A percentile compares a stretch with the other conserved stretches of the same genome.
These are phyloP conservation scores for Actinidia chinensis DNA, from an alignment of 179 eudicot genomes.

Conservation along the genomic window DNA sequence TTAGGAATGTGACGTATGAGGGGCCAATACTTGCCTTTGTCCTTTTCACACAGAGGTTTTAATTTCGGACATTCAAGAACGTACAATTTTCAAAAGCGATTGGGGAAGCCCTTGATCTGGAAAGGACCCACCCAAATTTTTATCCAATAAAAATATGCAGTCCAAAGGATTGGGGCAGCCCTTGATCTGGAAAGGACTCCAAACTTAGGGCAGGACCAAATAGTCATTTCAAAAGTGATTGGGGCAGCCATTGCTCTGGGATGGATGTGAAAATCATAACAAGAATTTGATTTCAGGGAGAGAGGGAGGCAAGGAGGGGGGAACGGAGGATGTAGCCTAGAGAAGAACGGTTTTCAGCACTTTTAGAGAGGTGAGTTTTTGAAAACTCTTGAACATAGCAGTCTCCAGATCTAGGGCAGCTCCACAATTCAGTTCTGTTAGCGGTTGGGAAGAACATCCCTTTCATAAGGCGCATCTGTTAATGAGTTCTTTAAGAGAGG, in stretches of 20 bases:
- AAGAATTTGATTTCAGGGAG: background rate
- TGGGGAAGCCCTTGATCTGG: background rate
- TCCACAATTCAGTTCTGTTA: rapidly evolving
- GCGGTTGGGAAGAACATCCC: slow-evolving; percentile 7
- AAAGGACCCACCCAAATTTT: background rate
- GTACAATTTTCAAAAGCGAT: background rate
- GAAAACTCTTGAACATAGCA: too few relatives aligned
- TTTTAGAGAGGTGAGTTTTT: too few relatives aligned
- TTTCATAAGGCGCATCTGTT: too few relatives aligned
- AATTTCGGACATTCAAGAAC: background rate
- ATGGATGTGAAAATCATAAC: background rate
- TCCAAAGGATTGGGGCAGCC: background rate
- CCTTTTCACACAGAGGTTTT: background rate
- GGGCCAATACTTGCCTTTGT: slow-evolving; percentile 19
- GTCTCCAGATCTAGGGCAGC: too few relatives aligned
- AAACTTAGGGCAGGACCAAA: too few relatives aligned
- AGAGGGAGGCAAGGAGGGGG: background rate
- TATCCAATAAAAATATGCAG: background rate
- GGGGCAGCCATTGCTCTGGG: too few relatives aligned
- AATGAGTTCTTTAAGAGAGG: too few relatives aligned
- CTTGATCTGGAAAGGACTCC: too few relatives aligned
- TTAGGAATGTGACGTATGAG: background rate
- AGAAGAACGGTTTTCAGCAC: too few relatives aligned
- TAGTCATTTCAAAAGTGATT: too few relatives aligned
- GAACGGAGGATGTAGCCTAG: too few relatives aligned